Evolutionary conservation across 2,329 filamentous ascomycete genomes (phyloP).

Genomic region (Mariannaea sp.): DNA sequence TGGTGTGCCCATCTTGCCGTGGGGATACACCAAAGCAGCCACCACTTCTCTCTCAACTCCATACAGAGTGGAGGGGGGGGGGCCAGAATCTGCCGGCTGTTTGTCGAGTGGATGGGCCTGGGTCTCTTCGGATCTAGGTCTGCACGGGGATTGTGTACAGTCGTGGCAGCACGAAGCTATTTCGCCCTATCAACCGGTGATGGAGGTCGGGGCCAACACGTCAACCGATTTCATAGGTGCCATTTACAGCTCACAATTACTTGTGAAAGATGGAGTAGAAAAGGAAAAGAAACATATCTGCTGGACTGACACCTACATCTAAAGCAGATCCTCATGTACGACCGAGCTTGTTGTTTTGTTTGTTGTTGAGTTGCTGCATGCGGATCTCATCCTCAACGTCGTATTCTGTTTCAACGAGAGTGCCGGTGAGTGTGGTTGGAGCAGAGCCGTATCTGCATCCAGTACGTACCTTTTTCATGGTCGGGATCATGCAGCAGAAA

Average conservation of each 20-base stretch:
- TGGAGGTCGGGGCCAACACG: slow-evolving; percentile 22
- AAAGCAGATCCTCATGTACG: slow-evolving; percentile 9
- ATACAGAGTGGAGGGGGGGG: slow-evolving; percentile 16
- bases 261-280: slow-evolving; percentile 3
- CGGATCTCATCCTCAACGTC: slow-evolving; percentile 24
- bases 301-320: slow-evolving; percentile 2
- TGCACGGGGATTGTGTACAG: slow-evolving; percentile 28
- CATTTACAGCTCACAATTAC: slow-evolving; percentile 3
- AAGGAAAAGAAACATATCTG: slow-evolving; percentile 2
- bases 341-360: too few species aligned
- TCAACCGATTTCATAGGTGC: neutral
- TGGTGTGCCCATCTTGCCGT: slow-evolving; percentile 36
- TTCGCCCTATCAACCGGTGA: slow-evolving; percentile 25
- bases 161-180: slow-evolving; percentile 31
- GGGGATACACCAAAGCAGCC: slow-evolving; percentile 31
- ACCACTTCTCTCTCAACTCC: slow-evolving; percentile 30
- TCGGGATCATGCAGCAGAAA: slow-evolving; percentile 28
- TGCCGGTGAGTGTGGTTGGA: slow-evolving; percentile 12
- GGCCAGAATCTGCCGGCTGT: slow-evolving; percentile 24
- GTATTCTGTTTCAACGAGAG: slow-evolving; percentile 14
- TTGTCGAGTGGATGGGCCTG: slow-evolving; percentile 20
- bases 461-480: slow-evolving; percentile 15
- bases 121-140: slow-evolving; percentile 32
- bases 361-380: slow-evolving; percentile 18
- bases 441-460: slow-evolving; percentile 16